Evolutionary conservation across 805 yeast genomes (phyloP).

Genomic region (Monosporozyma solicola): DNA sequence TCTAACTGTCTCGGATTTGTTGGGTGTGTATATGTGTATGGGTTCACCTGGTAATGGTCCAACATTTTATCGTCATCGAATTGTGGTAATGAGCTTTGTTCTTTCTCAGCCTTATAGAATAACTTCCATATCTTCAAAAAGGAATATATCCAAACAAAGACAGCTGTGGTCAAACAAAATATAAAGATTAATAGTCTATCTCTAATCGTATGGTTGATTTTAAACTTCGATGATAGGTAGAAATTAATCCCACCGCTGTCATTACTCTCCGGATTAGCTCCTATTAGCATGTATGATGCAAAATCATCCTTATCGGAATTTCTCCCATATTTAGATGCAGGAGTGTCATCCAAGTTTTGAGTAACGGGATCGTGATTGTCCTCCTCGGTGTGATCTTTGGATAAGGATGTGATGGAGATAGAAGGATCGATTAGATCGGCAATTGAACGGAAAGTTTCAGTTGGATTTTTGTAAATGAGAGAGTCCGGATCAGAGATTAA

Average conservation of each 20-base stretch:
- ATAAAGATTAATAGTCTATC: constrained; percentile 2
- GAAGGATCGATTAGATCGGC: constrained; percentile 58
- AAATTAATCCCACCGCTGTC: constrained; percentile 4
- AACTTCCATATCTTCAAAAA: constrained; percentile 1
- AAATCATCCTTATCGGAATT: background rate
- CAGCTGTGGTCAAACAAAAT: background rate
- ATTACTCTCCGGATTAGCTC: background rate
- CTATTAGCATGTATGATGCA: background rate
- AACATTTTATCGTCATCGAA: background rate
- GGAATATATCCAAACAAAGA: constrained; percentile 4
- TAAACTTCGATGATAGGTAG: background rate
- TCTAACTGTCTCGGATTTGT: background rate
- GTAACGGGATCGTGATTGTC: background rate
- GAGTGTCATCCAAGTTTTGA: background rate
- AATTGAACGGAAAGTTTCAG: constrained; percentile 45
- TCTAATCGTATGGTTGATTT: background rate
- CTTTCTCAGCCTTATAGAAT: background rate
- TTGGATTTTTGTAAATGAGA: constrained; percentile 49
- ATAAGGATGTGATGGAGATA: constrained; percentile 23
- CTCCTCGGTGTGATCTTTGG: background rate
- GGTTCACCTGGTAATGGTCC: constrained; percentile 1
- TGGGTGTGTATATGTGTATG: background rate
- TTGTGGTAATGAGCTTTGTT: background rate
- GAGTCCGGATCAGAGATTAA: constrained; percentile 47
- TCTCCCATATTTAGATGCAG: background rate